Evolutionary conservation across 1,284 basidiomycete genomes (phyloP), one percentile per base, ranked within the genome.

Genomic region (Xerocomus cyaneibrunnescens): DNA sequence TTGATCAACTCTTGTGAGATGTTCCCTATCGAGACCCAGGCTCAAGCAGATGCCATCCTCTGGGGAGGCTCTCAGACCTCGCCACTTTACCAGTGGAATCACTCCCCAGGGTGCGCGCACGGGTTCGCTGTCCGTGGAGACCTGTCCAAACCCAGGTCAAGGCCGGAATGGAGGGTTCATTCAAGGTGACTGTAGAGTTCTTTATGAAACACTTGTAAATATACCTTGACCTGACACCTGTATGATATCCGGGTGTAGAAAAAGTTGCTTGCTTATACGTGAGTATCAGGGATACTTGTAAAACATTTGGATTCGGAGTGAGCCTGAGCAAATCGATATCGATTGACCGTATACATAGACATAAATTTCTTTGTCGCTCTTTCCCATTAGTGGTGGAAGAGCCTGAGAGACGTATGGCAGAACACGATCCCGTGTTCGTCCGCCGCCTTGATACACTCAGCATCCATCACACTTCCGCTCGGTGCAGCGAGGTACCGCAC

Each of bases 391-490:
- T 92, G 89, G 60, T 92, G 89, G 85, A 92, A 92, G 54, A 92
- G 72, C 53, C 91, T 78, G 57, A 94, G 68, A 50, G 82, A 79
- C 13, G 92, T 94, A 70, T 95, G 92, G 40, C 84, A 85, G 72
- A 94, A 96, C 54, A 94, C 89, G 35, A 96, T 91, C 35, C 75
- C 81, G 64, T 90, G 87, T 74, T 97, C 94, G 72, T 98, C 86
- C 16, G 94, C 94, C 7, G 92, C 91, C 74, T 92, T 93, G 75
- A 98, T 86, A 67, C 95, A 95, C 70, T 94, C 94, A 45, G 74
- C 84, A 67, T 99, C 96, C 96, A 98, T 98, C 53, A 99, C 94
- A 61, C 92, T 95, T 48, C 96, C 96, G 49, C 89, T 88, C 1
- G 96, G 94, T 5, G 97, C 97, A 27, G 92, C 94, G 51, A 99